Evolutionary conservation across 176 grass and related monocot genomes (phyloP).

Genomic region (Canna indica): DNA sequence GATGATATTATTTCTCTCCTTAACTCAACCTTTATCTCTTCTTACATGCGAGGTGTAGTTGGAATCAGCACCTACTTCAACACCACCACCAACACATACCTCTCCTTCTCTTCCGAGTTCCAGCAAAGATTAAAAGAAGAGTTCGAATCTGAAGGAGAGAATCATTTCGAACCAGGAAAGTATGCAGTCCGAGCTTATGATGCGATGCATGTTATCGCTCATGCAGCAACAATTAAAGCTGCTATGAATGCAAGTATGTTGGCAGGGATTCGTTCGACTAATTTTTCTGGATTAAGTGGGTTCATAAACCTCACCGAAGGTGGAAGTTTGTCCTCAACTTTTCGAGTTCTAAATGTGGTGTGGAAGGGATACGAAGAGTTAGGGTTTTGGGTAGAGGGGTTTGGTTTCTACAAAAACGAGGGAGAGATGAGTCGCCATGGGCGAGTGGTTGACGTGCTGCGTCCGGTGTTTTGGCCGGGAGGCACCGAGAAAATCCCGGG

Average conservation of each 20-base stretch:
- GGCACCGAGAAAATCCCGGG: constrained; percentile 6
- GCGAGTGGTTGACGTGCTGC: background rate
- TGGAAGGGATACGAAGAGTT: constrained; percentile 2
- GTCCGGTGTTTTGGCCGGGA: constrained; percentile 23
- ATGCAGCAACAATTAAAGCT: background rate
- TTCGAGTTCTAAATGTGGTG: constrained; percentile 20
- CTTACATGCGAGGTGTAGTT: constrained; percentile 28
- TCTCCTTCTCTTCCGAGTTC: constrained; percentile 14
- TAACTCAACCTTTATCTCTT: constrained; percentile 26
- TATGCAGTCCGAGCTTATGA: constrained; percentile 28
- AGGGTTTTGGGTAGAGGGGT: constrained; percentile 21
- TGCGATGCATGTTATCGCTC: constrained; percentile 6
- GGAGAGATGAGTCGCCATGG: background rate
- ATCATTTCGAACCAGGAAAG: constrained; percentile 8
- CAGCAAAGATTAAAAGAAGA: background rate
- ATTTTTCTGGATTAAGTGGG: constrained; percentile 21
- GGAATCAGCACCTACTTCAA: constrained; percentile 28
- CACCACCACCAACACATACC: constrained; percentile 1
- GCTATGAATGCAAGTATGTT: background rate
- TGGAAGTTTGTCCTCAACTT: background rate
- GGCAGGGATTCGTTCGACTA: background rate
- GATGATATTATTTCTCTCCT: constrained; percentile 25
- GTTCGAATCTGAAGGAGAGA: background rate
- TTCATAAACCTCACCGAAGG: background rate
- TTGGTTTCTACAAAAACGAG: constrained; percentile 14